These are phyloP conservation scores for Moelleriella libera DNA, from an alignment of 2,329 filamentous ascomycete genomes.

Conservation along the genomic window DNA sequence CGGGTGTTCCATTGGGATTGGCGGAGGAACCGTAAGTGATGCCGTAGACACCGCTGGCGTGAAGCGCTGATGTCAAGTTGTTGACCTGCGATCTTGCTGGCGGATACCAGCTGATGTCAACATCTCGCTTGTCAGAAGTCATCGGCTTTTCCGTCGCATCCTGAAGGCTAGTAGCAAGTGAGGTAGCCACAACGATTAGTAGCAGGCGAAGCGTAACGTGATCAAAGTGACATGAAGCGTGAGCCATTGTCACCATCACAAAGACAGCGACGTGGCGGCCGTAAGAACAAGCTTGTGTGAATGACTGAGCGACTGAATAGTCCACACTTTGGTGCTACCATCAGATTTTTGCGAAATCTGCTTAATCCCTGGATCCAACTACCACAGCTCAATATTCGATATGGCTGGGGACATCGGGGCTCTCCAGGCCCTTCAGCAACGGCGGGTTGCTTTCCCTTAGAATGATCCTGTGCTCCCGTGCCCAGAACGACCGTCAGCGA, in stretches of 20 bases:
- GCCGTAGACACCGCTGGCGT: conserved; percentile 50
- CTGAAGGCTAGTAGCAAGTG: not conserved
- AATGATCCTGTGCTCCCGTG: not conserved
- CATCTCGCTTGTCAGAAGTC: conserved; percentile 4
- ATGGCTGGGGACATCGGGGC: not conserved
- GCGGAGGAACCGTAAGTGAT: conserved; percentile 59
- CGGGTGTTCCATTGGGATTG: conserved; percentile 41
- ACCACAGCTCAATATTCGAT: not conserved
- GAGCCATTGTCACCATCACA: too few relatives aligned
- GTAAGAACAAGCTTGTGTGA: too few relatives aligned
- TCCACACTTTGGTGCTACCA: too few relatives aligned
- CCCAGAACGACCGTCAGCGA: not conserved
- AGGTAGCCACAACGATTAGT: not conserved
- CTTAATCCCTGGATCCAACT: too few relatives aligned
- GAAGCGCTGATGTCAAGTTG: conserved; percentile 41
- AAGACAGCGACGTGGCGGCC: too few relatives aligned
- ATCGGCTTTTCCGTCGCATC: not conserved
- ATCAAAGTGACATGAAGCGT: not conserved
- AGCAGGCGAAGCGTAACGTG: not conserved
- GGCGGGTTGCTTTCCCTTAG: not conserved
- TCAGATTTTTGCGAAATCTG: too few relatives aligned
- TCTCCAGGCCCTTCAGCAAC: not conserved
- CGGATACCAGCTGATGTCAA: conserved; percentile 41
- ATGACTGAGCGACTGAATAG: too few relatives aligned
- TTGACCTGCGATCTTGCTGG: conserved; percentile 44